Evolutionary conservation across 2,329 filamentous ascomycete genomes (phyloP).

Genomic region (Aspergillus sp.): DNA sequence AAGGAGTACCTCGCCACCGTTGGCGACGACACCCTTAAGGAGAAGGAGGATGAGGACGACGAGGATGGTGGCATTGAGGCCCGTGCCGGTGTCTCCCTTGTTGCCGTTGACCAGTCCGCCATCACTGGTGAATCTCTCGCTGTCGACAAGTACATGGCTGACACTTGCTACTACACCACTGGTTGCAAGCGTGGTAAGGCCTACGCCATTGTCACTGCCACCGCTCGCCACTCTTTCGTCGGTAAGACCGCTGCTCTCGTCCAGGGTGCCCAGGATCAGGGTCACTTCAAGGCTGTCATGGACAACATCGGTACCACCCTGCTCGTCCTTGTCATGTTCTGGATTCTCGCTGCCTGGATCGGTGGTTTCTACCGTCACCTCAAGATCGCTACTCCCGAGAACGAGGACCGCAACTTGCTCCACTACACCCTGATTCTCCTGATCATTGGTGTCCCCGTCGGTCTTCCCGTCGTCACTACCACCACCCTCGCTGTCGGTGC

Average conservation of each 20-base stretch:
- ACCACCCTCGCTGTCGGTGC: constrained; percentile 76
- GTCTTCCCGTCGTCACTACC: constrained; percentile 77
- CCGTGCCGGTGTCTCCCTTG: constrained; percentile 64
- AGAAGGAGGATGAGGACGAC: constrained; percentile 60
- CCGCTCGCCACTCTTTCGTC: constrained; percentile 73
- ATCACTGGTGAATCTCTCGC: constrained; percentile 80
- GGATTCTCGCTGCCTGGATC: constrained; percentile 73
- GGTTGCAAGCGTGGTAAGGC: constrained; percentile 80
- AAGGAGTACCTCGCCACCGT: constrained; percentile 65
- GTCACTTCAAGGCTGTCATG: constrained; percentile 83
- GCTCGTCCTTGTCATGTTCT: constrained; percentile 75
- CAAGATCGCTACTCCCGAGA: constrained; percentile 54
- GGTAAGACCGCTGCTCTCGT: constrained; percentile 74
- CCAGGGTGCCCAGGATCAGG: constrained; percentile 72
- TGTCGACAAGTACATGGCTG: constrained; percentile 64
- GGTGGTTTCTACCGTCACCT: constrained; percentile 76
- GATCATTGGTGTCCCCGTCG: constrained; percentile 77
- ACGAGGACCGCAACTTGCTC: constrained; percentile 64
- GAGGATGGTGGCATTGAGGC: constrained; percentile 57
- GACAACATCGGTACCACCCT: constrained; percentile 75
- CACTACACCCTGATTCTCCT: constrained; percentile 70
- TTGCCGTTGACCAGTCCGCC: constrained; percentile 76
- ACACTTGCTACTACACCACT: constrained; percentile 75
- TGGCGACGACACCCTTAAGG: constrained; percentile 61
- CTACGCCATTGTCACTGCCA: constrained; percentile 67